These are phyloP conservation scores for Pelargonium fulgidum DNA, from an alignment of 441 rosid species.

Conservation along the genomic window DNA sequence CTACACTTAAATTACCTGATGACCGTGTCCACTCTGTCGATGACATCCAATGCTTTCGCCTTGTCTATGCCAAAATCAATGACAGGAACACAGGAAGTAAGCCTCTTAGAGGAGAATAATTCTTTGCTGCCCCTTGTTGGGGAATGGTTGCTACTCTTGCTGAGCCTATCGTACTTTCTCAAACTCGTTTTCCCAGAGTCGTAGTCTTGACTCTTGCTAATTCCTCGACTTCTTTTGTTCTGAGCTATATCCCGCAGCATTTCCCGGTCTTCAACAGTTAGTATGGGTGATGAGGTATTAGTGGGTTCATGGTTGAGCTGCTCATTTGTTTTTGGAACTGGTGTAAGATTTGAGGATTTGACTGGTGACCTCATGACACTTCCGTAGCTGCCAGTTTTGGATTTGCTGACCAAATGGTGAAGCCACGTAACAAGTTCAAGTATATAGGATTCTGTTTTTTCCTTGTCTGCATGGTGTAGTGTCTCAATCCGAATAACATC, in stretches of 20 bases:
- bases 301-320: conserved; percentile 10
- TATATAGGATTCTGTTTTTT: conserved; percentile 51
- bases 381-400: conserved; percentile 30
- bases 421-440: conserved; percentile 62
- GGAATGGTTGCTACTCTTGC: conserved; percentile 43
- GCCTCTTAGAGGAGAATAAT: conserved; percentile 31
- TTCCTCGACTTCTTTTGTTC: conserved; percentile 29
- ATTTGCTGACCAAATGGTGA: conserved; percentile 47
- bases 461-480: conserved; percentile 62
- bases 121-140: conserved; percentile 34
- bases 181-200: conserved; percentile 34
- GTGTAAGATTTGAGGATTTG: conserved; percentile 13
- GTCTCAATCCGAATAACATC: conserved; percentile 58
- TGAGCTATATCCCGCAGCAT: conserved; percentile 31
- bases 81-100: conserved; percentile 38
- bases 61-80: conserved; percentile 41
- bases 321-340: conserved; percentile 14
- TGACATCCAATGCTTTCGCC: conserved; percentile 52
- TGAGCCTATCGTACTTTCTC: conserved; percentile 42
- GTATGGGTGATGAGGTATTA: conserved; percentile 18
- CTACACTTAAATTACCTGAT: neutral
- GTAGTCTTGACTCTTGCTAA: conserved; percentile 57
- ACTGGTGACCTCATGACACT: conserved; percentile 24
- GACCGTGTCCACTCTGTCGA: conserved; percentile 42
- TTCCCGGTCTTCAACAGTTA: conserved; percentile 40